Evolutionary conservation across 2,329 filamentous ascomycete species (phyloP), one percentile per base, ranked within the genome.

Genomic region (Teratosphaeria gauchensis): DNA sequence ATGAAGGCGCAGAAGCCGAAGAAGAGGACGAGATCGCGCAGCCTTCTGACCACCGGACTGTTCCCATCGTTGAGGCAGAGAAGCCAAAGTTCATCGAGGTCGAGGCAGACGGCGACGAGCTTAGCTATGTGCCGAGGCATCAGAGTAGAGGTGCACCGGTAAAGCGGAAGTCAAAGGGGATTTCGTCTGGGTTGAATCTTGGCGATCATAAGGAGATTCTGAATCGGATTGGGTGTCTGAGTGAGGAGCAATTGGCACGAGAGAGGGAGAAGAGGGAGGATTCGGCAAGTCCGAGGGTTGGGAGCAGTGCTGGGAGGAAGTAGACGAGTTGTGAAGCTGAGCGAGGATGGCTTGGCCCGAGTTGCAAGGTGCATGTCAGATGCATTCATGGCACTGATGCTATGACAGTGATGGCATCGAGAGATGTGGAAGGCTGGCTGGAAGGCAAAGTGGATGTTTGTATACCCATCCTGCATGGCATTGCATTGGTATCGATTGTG

Each of bases 151-250:
- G 69, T 52, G 65, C 69, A 8, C 63, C 64, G 54, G 65, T 68
- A 59, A 81, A 72, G 61, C 65, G 81, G 74, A 80, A 83, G 65
- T 74, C 77, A 61, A 77, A 82, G 54, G 83, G 85, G 67, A 79
- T 90, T 57, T 67, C 66, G 12, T 71, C 68, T 24, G 68, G 69
- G 30, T 58, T 72, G 56, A 69, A 72, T 82, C 84, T 19, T 83
- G 87, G 85, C 66, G 87, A 90, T 72, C 82, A 86, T 66, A 94
- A 92, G 77, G 89, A 92, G 72, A 77, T 94, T 64, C 79, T 94
- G 56, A 88, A 88, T 52, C 80, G 89, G 56, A 94, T 94, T 68
- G 89, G 89, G 54, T 94, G 89, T 72, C 57, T 72, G 60, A 70
- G 68, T 61, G 69, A 72, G 19, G 69, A 72, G 59, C 69, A 72